A percentile compares a stretch with the other conserved stretches of the same genome.
Evolutionary conservation across 2,329 filamentous ascomycete species (phyloP).

Genomic region (Mariannaea sp.): DNA sequence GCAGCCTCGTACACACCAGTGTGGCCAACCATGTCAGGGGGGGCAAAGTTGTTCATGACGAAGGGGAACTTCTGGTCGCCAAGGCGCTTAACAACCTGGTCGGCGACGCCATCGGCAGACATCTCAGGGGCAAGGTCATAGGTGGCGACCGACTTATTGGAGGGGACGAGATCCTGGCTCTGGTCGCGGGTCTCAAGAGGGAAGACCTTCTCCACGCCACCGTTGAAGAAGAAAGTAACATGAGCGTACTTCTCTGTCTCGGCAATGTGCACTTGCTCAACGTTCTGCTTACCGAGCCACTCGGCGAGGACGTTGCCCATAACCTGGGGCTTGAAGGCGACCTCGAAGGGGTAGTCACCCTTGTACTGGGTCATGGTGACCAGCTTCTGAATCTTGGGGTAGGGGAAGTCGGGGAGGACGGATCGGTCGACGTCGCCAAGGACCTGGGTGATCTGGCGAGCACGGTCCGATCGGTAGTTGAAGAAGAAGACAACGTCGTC

Average conservation of each 20-base stretch:
- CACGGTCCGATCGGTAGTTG: slow-evolving; percentile 99
- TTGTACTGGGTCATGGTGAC: slow-evolving; percentile 99
- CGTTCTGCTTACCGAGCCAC: slow-evolving; percentile 86
- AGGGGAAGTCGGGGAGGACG: slow-evolving; percentile 87
- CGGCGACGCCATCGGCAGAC: slow-evolving; percentile 87
- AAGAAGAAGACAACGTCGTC: slow-evolving; percentile 98
- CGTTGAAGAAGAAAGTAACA: slow-evolving; percentile 99
- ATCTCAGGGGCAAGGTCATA: slow-evolving; percentile 96
- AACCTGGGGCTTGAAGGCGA: slow-evolving; percentile 91
- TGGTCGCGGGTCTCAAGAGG: slow-evolving; percentile 89
- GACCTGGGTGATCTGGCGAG: slow-evolving; percentile 93
- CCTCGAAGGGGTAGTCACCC: slow-evolving; percentile 85
- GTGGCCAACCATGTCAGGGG: slow-evolving; percentile 98
- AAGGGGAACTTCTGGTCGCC: slow-evolving; percentile 88
- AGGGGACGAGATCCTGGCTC: slow-evolving; percentile 76
- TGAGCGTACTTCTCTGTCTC: slow-evolving; percentile 99
- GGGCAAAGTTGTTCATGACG: slow-evolving; percentile 99
- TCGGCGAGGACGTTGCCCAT: slow-evolving; percentile 99
- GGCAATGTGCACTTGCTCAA: slow-evolving; percentile 94
- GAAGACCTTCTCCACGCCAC: slow-evolving; percentile 96
- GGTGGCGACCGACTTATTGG: slow-evolving; percentile 86
- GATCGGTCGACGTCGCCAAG: slow-evolving; percentile 91
- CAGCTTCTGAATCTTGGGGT: slow-evolving; percentile 81
- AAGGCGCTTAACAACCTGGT: slow-evolving; percentile 88
- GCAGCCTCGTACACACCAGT: slow-evolving; percentile 97